These are phyloP conservation scores for Cryphonectria carpinicola DNA, from an alignment of 2,329 filamentous ascomycete genomes.

Conservation along the genomic window DNA sequence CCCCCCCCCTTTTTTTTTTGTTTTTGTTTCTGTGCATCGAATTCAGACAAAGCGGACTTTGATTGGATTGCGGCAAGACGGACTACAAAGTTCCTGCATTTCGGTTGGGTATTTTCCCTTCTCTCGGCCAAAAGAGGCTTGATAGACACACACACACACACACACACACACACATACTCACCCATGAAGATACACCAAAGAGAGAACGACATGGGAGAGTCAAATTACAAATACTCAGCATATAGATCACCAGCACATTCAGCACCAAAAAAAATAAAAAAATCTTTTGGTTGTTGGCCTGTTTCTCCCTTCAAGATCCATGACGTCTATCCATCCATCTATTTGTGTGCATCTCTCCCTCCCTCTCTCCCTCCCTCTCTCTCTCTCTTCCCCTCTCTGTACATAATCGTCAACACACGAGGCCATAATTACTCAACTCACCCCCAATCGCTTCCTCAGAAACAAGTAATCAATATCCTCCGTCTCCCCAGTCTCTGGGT, in stretches of 20 bases:
- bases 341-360: too few species aligned
- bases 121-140: not conserved
- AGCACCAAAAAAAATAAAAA: not conserved
- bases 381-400: not conserved
- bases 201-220: not conserved
- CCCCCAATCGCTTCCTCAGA: slow-evolving; percentile 17
- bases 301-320: too few species aligned
- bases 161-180: not conserved
- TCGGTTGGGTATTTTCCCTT: not conserved
- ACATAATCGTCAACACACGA: not conserved
- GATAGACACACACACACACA: not conserved
- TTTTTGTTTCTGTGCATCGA: not conserved
- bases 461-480: slow-evolving; percentile 25
- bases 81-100: not conserved
- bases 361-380: too few species aligned
- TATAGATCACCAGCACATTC: not conserved
- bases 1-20: not conserved
- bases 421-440: not conserved
- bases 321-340: too few species aligned
- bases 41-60: not conserved
- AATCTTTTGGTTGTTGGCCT: not conserved
- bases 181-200: not conserved
- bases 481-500: slow-evolving; percentile 24
- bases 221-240: not conserved
- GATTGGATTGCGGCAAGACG: not conserved